These are phyloP conservation scores for Artemisia annua DNA, from an alignment of 129 eudicot genomes.

Conservation along the genomic window DNA sequence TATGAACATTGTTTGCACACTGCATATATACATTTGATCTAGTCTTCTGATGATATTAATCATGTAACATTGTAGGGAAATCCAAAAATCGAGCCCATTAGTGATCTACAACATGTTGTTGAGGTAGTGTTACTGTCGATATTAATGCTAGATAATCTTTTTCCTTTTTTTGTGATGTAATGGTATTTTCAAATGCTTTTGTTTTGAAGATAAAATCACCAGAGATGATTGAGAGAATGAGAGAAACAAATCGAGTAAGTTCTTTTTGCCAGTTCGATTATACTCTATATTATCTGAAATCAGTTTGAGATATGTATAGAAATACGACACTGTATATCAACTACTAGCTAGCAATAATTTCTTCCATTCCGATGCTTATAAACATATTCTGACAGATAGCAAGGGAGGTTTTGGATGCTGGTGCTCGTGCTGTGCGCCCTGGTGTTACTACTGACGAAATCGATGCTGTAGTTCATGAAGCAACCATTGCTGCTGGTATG, in stretches of 20 bases:
- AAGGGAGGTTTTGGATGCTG: slow-evolving; percentile 96
- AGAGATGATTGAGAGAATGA: slow-evolving; percentile 83
- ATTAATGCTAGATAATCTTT: neutral
- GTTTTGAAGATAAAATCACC: slow-evolving; percentile 80
- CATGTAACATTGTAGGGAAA: slow-evolving; percentile 56
- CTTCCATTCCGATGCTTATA: neutral
- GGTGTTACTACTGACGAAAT: slow-evolving; percentile 97
- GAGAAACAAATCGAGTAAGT: slow-evolving; percentile 90
- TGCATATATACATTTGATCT: too few species aligned
- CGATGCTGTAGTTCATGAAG: slow-evolving; percentile 95
- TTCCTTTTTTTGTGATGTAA: slow-evolving; percentile 14
- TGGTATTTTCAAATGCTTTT: neutral
- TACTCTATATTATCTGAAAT: neutral
- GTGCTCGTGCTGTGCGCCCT: slow-evolving; percentile 86
- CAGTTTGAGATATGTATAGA: slow-evolving; percentile 1
- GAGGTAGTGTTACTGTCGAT: slow-evolving; percentile 57
- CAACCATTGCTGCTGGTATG: slow-evolving; percentile 84
- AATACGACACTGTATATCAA: neutral
- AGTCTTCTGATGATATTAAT: neutral
- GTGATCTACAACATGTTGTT: slow-evolving; percentile 84
- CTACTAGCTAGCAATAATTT: neutral
- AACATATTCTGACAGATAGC: slow-evolving; percentile 53
- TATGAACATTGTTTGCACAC: neutral
- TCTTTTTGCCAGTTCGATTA: slow-evolving; percentile 1
- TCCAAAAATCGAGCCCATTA: slow-evolving; percentile 80